A percentile compares a stretch with the other conserved stretches of the same genome.
These are phyloP conservation scores for Xylaria sp. DNA, from an alignment of 2,329 filamentous ascomycete species.

Conservation along the genomic window DNA sequence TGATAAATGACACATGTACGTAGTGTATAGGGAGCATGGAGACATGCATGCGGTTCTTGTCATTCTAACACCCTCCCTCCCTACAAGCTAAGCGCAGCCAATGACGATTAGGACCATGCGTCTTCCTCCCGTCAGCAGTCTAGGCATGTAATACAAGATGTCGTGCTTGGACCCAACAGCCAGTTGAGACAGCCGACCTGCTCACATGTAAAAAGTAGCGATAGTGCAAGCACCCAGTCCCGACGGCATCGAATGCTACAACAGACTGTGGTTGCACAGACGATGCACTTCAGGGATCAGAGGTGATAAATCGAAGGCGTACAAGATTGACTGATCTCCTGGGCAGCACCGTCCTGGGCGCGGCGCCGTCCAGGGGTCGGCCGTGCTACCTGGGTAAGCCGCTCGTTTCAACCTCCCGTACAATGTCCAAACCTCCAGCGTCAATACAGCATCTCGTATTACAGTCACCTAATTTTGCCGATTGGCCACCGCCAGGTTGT, in stretches of 20 bases:
- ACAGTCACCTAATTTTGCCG: conserved; percentile 18
- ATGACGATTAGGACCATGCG: conserved; percentile 5
- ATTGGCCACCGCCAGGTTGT: conserved; percentile 25
- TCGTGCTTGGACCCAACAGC: conserved; percentile 12
- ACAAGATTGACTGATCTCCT: conserved; percentile 35
- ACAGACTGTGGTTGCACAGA: conserved; percentile 32
- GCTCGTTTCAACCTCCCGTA: conserved; percentile 21
- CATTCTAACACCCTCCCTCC: neutral
- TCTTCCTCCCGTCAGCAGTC: conserved; percentile 9
- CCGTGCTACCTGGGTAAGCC: neutral
- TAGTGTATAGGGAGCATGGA: conserved; percentile 4
- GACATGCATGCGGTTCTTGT: conserved; percentile 10
- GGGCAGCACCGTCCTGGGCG: neutral
- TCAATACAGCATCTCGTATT: conserved; percentile 28
- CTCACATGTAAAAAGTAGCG: conserved; percentile 2
- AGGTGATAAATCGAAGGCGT: conserved; percentile 15
- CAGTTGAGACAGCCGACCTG: conserved; percentile 18
- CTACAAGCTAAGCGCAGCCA: conserved; percentile 19
- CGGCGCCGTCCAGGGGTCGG: conserved; percentile 22
- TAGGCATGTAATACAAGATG: conserved; percentile 22
- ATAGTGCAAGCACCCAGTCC: neutral
- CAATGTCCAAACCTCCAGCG: neutral
- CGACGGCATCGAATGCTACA: conserved; percentile 23
- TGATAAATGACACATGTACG: neutral
- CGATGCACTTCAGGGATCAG: conserved; percentile 32